Evolutionary conservation across 805 yeast genomes (phyloP), one percentile per base, ranked within the genome.

Genomic region (Candida suzukii): DNA sequence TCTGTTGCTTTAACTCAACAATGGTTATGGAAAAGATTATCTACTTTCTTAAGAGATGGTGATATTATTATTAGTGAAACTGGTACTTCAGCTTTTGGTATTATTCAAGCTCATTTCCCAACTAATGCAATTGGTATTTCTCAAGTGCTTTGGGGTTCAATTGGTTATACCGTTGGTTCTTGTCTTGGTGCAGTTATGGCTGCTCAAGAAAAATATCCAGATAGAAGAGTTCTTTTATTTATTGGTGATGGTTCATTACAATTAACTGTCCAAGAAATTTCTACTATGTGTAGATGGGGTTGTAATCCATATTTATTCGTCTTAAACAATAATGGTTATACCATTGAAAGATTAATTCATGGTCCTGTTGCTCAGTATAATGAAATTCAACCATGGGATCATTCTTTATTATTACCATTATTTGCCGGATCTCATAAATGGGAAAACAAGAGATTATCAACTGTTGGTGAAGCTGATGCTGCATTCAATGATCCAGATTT

Each of bases 221-320:
- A 60, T 48, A 74, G 67, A 61, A 73, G 84, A 71, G 80, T 75
- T 41, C 68, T 77, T 45, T 60, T 78, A 46, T 78, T 78, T 57
- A 71, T 76, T 49, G 83, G 83, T 66, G 84, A 78, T 60, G 83
- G 83, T 61, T 78, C 84, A 38, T 67, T 78, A 54, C 83, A 78
- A 63, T 69, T 77, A 60, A 76, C 84, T n/a, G 82, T 75, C 20
- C 82, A 77, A 65, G 82, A 78, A 64, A 75, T 78, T 59, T 75
- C 81, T 44, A 76, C 81, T 44, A 74, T 77, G 78, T 66, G 74
- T 56, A 73, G 76, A 62, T 73, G 78, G 77, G 68, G 70, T 42
- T 66, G 73, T 56, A 74, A 68, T 46, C 83, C 83, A 57, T 77
- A 77, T 66, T 64, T 78, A 56, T 78, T 77, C 56, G 77, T 78